phyloP scores from a whole-genome alignment of 139 green algal species.

The Trebouxia sp. region DNA sequence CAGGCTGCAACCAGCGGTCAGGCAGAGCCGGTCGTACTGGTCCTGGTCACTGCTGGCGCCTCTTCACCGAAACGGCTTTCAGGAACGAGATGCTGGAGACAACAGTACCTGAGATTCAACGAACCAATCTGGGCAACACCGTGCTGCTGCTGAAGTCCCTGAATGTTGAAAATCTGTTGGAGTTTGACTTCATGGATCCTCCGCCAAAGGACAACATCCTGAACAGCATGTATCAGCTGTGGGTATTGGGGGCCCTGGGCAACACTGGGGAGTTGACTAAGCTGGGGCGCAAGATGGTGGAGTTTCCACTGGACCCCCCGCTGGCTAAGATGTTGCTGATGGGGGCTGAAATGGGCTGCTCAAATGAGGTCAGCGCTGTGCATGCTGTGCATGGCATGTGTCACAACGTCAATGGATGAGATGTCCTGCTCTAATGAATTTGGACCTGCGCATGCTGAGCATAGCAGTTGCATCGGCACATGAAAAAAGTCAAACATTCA shows the following conservation, averaged over 20 bases:
- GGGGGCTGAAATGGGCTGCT: slow-evolving; percentile 73
- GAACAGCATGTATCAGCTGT: slow-evolving; percentile 98
- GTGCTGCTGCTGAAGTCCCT: slow-evolving; percentile 97
- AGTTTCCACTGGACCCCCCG: slow-evolving; percentile 97
- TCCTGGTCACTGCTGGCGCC: slow-evolving; percentile 84
- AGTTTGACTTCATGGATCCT: slow-evolving; percentile 99
- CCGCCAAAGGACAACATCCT: slow-evolving; percentile 92
- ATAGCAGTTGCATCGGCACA: no score
- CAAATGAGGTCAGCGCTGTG: slow-evolving; percentile 52
- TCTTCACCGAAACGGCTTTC: slow-evolving; percentile 93
- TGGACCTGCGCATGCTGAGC: no score
- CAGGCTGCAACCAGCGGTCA: slow-evolving; percentile 83
- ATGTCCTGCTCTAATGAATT: no score
- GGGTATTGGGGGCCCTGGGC: slow-evolving; percentile 87
- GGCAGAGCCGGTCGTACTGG: slow-evolving; percentile 90
- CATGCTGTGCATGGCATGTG: no score
- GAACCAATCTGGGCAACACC: slow-evolving; percentile 97
- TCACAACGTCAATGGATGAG: no score
- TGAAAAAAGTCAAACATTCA: no score
- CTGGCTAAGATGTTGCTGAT: slow-evolving; percentile 94
- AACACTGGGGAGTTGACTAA: slow-evolving; percentile 69
- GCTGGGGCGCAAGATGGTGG: slow-evolving; percentile 88
- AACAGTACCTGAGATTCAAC: slow-evolving; percentile 96
- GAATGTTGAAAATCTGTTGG: slow-evolving; percentile 92
- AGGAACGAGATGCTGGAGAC: slow-evolving; percentile 81